Conservation (phyloP, 2,329 filamentous ascomycete genomes). For the Colletotrichum plurivorum region DNA sequence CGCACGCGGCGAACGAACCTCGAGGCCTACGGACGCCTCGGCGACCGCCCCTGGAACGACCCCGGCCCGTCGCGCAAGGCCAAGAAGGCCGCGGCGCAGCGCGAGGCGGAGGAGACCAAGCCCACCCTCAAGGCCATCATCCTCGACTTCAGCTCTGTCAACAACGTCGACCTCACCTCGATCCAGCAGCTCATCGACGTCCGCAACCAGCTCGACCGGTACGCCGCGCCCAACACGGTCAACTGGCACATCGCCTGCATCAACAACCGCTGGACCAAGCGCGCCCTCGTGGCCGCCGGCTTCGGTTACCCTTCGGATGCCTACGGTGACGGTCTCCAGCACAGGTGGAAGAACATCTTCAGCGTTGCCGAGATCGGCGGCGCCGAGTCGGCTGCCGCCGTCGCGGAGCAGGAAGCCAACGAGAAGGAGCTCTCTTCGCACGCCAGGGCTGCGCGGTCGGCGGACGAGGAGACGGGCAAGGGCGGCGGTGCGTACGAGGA, state of each 20-base stretch:
- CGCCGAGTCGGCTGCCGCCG: conserved; percentile 75
- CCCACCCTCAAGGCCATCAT: conserved; percentile 90
- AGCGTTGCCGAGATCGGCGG: conserved; percentile 90
- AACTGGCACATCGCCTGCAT: conserved; percentile 98
- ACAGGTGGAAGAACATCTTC: conserved; percentile 95
- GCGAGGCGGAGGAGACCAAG: conserved; percentile 62
- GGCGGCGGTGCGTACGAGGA: conserved; percentile 48
- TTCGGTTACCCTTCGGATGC: conserved; percentile 82
- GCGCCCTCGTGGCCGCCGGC: conserved; percentile 86
- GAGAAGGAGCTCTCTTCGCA: conserved; percentile 49
- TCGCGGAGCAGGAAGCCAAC: conserved; percentile 75
- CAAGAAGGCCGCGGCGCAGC: conserved; percentile 56
- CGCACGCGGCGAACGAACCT: conserved; percentile 84
- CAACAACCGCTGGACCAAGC: conserved; percentile 95
- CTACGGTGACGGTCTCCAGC: conserved; percentile 63
- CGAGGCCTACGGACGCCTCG: conserved; percentile 72
- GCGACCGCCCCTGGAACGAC: conserved; percentile 96
- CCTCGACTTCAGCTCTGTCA: conserved; percentile 93
- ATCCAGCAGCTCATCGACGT: conserved; percentile 95
- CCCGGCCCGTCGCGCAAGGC: conserved; percentile 76
- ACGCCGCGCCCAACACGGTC: conserved; percentile 83
- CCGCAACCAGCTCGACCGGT: conserved; percentile 91
- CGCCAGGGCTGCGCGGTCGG: conserved; percentile 22
- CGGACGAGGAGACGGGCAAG: conserved; percentile 56
- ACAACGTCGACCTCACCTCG: conserved; percentile 93